Evolutionary conservation across 495 filamentous ascomycete genomes (phyloP).

Genomic region (Hamigera avellanea): DNA sequence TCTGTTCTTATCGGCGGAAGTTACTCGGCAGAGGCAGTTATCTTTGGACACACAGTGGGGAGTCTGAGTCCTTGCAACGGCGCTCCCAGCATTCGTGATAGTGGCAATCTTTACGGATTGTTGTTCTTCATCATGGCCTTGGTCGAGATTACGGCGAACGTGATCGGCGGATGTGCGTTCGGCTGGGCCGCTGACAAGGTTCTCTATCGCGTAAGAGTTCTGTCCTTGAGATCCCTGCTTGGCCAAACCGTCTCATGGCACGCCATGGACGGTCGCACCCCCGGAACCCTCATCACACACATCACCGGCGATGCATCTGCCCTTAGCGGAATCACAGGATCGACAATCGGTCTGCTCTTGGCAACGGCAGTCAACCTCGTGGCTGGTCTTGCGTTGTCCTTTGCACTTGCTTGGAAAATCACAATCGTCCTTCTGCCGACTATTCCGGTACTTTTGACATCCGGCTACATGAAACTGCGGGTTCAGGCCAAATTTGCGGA

Average conservation of each 20-base stretch:
- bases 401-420: constrained; percentile 34
- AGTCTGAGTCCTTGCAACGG: constrained; percentile 31
- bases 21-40: constrained; percentile 39
- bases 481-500: constrained; percentile 45
- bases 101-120: constrained; percentile 37
- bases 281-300: constrained; percentile 32
- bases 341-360: constrained; percentile 32
- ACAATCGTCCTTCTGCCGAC: constrained; percentile 26
- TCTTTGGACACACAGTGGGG: constrained; percentile 41
- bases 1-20: constrained; percentile 33
- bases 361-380: constrained; percentile 35
- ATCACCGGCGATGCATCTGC: constrained; percentile 40
- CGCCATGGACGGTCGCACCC: constrained; percentile 33
- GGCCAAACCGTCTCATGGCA: constrained; percentile 46
- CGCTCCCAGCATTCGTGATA: constrained; percentile 20
- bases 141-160: constrained; percentile 42
- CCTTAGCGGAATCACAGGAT: constrained; percentile 35
- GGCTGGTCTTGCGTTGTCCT: constrained; percentile 29
- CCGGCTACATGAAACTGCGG: constrained; percentile 40
- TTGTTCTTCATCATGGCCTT: constrained; percentile 46
- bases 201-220: constrained; percentile 35
- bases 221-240: constrained; percentile 39
- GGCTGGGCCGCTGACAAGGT: constrained; percentile 42
- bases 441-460: constrained; percentile 31
- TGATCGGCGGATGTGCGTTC: constrained; percentile 35